These are phyloP conservation scores for Tubosaeta brunneosetosa DNA, from an alignment of 768 basidiomycete genomes.

Conservation along the genomic window DNA sequence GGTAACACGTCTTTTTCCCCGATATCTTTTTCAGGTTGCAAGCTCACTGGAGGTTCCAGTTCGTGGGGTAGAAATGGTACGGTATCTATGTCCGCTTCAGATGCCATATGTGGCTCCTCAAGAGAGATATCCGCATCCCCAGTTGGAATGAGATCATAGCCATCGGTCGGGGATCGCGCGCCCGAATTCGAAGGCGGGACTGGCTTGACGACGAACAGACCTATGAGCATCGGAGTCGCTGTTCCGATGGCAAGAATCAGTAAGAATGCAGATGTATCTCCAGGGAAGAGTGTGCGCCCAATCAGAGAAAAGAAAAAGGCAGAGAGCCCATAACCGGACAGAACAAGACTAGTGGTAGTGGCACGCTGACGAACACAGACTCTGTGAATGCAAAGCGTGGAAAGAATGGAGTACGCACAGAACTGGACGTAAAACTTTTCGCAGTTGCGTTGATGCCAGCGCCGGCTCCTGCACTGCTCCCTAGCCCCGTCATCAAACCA, in stretches of 20 bases:
- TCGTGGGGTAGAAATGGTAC: constrained; percentile 19
- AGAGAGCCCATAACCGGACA: constrained; percentile 89
- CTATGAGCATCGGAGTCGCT: constrained; percentile 70
- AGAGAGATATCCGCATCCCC: constrained; percentile 21
- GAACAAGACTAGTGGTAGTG: constrained; percentile 68
- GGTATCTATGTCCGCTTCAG: constrained; percentile 14
- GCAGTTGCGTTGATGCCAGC: constrained; percentile 77
- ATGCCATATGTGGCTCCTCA: constrained; percentile 13
- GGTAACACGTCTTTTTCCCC: constrained; percentile 32
- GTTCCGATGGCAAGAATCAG: constrained; percentile 75
- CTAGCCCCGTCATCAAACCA: constrained; percentile 70
- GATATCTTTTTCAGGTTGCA: neutral
- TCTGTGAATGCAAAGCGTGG: neutral
- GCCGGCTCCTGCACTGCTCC: constrained; percentile 66
- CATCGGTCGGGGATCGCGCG: constrained; percentile 4
- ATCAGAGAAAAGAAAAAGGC: constrained; percentile 86
- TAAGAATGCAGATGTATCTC: constrained; percentile 74
- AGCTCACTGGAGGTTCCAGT: constrained; percentile 6
- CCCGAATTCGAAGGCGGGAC: constrained; percentile 48
- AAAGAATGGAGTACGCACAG: constrained; percentile 39
- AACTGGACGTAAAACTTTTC: constrained; percentile 70
- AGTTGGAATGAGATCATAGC: constrained; percentile 17
- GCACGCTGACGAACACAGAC: constrained; percentile 48
- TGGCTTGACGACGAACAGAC: constrained; percentile 62
- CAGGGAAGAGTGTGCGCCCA: constrained; percentile 66